Evolutionary conservation across 1,139 yeast species (phyloP).

Genomic region (Lodderomyces elongisporus): DNA sequence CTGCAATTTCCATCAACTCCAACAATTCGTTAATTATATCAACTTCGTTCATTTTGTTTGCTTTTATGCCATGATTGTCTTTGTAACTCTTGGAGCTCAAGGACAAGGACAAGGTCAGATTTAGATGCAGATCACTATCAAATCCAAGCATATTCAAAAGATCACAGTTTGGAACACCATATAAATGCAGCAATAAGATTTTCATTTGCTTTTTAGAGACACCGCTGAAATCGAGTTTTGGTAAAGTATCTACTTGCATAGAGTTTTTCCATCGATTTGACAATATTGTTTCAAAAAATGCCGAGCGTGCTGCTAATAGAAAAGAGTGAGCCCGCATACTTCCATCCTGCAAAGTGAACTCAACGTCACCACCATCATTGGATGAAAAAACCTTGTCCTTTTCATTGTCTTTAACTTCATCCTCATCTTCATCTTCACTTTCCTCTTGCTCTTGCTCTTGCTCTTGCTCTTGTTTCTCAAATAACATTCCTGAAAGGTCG

Average conservation of each 20-base stretch:
- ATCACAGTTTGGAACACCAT: slow-evolving; percentile 46
- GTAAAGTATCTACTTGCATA: slow-evolving; percentile 10
- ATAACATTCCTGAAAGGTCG: too few species aligned
- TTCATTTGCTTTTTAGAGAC: slow-evolving; percentile 42
- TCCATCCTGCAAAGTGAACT: slow-evolving; percentile 37
- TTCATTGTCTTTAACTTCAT: too few species aligned
- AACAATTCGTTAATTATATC: slow-evolving; percentile 51
- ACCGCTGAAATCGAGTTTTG: slow-evolving; percentile 38
- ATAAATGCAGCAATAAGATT: slow-evolving; percentile 50
- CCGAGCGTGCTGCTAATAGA: slow-evolving; percentile 51
- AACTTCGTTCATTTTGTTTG: slow-evolving; percentile 2
- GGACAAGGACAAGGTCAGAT: too few species aligned
- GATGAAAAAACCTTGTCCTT: too few species aligned
- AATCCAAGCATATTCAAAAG: background rate
- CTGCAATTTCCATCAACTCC: slow-evolving; percentile 59
- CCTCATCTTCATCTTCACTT: too few species aligned
- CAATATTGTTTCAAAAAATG: slow-evolving; percentile 58
- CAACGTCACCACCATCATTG: slow-evolving; percentile 21
- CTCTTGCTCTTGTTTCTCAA: too few species aligned
- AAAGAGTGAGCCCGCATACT: slow-evolving; percentile 42
- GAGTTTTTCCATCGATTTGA: slow-evolving; percentile 49
- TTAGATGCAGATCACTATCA: too few species aligned
- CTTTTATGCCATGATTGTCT: too few species aligned
- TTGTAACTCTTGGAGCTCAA: too few species aligned
- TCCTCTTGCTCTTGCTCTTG: too few species aligned